These are phyloP conservation scores for Hypomyces rosellus DNA, from an alignment of 2,329 filamentous ascomycete species.

Conservation along the genomic window DNA sequence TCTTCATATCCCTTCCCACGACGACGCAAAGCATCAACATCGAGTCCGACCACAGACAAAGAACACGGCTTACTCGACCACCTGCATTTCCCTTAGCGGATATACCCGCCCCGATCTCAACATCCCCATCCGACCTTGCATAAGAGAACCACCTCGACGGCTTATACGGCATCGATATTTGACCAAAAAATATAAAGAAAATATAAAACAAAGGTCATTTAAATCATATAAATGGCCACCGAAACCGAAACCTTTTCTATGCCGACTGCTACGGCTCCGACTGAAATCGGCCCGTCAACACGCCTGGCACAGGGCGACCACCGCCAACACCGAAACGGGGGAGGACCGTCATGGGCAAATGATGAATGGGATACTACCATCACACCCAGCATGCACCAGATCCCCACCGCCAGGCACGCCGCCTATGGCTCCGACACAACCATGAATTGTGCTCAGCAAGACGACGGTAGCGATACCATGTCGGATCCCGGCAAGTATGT, in stretches of 20 bases:
- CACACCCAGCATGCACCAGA: conserved; percentile 11
- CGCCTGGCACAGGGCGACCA: conserved; percentile 16
- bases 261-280: conserved; percentile 26
- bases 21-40: too few relatives aligned
- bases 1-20: too few relatives aligned
- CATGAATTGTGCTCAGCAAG: conserved; percentile 4
- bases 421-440: background rate
- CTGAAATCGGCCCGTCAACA: conserved; percentile 24
- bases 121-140: too few relatives aligned
- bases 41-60: too few relatives aligned
- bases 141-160: background rate
- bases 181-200: background rate
- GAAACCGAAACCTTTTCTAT: conserved; percentile 28
- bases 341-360: conserved; percentile 2
- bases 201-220: background rate
- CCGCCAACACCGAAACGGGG: conserved; percentile 13
- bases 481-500: conserved; percentile 7
- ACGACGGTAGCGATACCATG: conserved; percentile 5
- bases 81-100: background rate
- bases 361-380: conserved; percentile 27
- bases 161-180: background rate
- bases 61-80: background rate
- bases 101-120: background rate
- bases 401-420: background rate
- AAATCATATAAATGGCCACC: conserved; percentile 21